Percentiles rank a stretch among this genome's conserved stretches.
phyloP scores from a whole-genome alignment of 352 stramenopile species.

The Globisporangium nagaii region DNA sequence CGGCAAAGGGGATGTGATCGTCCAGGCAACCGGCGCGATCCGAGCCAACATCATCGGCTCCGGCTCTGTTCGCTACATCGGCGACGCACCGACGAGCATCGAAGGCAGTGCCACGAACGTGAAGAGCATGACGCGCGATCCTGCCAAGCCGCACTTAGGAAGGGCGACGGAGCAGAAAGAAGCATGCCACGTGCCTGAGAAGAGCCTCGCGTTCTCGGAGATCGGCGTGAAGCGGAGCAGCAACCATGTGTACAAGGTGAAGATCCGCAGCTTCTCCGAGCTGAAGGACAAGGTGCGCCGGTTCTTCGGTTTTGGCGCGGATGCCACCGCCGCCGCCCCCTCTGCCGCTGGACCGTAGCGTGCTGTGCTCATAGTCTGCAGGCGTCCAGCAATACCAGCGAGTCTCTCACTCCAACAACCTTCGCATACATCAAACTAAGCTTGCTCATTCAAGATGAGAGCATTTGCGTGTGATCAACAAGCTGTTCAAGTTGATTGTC shows the following conservation, averaged over 20 bases:
- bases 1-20: conserved; percentile 8
- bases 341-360: background rate
- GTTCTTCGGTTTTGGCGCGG: background rate
- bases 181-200: background rate
- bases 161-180: background rate
- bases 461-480: too few relatives aligned
- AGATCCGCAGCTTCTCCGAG: conserved; percentile 1
- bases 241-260: background rate
- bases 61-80: conserved; percentile 6
- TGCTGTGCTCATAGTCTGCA: too few relatives aligned
- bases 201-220: background rate
- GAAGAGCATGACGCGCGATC: background rate
- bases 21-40: conserved; percentile 2
- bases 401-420: too few relatives aligned
- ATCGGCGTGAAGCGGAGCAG: background rate
- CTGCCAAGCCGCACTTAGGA: background rate
- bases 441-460: too few relatives aligned
- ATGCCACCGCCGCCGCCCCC: background rate
- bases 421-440: too few relatives aligned
- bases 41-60: conserved; percentile 5
- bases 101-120: background rate
- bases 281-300: background rate
- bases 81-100: conserved; percentile 1
- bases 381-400: too few relatives aligned
- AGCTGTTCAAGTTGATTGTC: too few relatives aligned